These are phyloP conservation scores for Fusarium irregulare DNA, from an alignment of 2,329 filamentous ascomycete genomes.

Conservation along the genomic window DNA sequence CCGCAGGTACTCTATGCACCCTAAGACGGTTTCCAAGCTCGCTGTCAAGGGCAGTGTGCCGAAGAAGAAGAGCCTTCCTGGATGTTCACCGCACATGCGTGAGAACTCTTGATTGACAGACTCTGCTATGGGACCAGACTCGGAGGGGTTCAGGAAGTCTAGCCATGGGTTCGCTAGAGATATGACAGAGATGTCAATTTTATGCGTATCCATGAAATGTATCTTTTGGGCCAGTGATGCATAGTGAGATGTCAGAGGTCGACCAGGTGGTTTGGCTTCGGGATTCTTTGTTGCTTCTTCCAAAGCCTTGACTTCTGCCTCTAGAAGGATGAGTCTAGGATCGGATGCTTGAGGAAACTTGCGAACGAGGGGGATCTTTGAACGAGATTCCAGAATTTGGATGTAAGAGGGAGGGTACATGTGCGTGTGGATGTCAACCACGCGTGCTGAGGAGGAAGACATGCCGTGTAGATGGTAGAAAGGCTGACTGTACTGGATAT, in stretches of 20 bases:
- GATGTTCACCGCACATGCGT: constrained; percentile 72
- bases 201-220: constrained; percentile 86
- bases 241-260: constrained; percentile 86
- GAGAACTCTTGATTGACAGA: constrained; percentile 84
- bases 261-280: constrained; percentile 72
- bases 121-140: constrained; percentile 71
- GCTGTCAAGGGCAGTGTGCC: constrained; percentile 83
- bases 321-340: constrained; percentile 75
- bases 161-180: constrained; percentile 95
- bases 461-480: constrained; percentile 41
- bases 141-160: constrained; percentile 76
- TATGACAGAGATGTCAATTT: constrained; percentile 84
- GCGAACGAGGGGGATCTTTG: constrained; percentile 76
- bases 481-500: background rate
- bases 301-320: constrained; percentile 59
- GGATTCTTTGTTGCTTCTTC: constrained; percentile 65
- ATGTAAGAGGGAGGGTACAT: constrained; percentile 76
- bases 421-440: constrained; percentile 77
- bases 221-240: constrained; percentile 83
- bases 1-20: constrained; percentile 72
- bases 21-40: constrained; percentile 68
- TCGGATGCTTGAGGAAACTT: constrained; percentile 67
- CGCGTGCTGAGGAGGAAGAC: constrained; percentile 51
- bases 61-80: constrained; percentile 82
- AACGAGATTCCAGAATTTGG: constrained; percentile 67